phyloP scores from a whole-genome alignment of 2,329 filamentous ascomycete genomes.

The Penicillium sp. region DNA sequence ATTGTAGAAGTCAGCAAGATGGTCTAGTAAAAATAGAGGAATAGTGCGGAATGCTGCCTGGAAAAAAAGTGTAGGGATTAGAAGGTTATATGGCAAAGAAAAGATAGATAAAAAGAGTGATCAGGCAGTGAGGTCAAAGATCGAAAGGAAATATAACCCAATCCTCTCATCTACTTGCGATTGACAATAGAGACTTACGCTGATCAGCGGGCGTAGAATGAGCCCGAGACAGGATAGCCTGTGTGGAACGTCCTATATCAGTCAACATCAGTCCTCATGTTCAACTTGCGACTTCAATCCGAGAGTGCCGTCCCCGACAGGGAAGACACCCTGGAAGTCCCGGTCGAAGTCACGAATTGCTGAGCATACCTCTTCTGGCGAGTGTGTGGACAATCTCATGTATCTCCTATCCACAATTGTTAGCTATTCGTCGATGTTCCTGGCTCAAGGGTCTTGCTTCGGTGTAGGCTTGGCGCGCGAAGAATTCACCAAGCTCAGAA shows the following conservation, averaged over 20 bases:
- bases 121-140: not conserved
- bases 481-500: slow-evolving; percentile 11
- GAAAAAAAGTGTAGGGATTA: not conserved
- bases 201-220: slow-evolving; percentile 76
- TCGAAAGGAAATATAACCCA: not conserved
- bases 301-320: not conserved
- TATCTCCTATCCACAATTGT: slow-evolving; percentile 57
- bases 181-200: slow-evolving; percentile 46
- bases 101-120: not conserved
- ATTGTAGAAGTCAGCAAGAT: slow-evolving; percentile 11
- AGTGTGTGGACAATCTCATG: slow-evolving; percentile 76
- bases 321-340: not conserved
- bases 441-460: slow-evolving; percentile 1
- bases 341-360: not conserved
- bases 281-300: not conserved
- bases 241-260: slow-evolving; percentile 64
- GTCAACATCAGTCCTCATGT: slow-evolving; percentile 6
- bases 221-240: slow-evolving; percentile 80
- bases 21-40: not conserved
- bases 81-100: not conserved
- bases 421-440: slow-evolving; percentile 11
- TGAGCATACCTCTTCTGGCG: slow-evolving; percentile 65
- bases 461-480: slow-evolving; percentile 22
- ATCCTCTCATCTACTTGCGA: not conserved
- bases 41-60: too few relatives aligned